A percentile compares a stretch with the other conserved stretches of the same genome.
Evolutionary conservation across 805 yeast species (phyloP).

Genomic region (fission yeast (Schizosaccharomyces pombe)): ASM294v3 CU329670.1:2989501-2990000

Average conservation of each 20-base stretch:
- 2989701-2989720: constrained; percentile 27
- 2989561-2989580: constrained; percentile 42
- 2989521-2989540: too few relatives aligned
- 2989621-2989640: constrained; percentile 36
- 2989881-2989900: constrained; percentile 38
- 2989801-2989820: constrained; percentile 55
- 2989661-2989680: constrained; percentile 34
- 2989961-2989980: constrained; percentile 45
- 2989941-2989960: constrained; percentile 39
- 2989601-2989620: constrained; percentile 76
- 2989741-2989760: constrained; percentile 49
- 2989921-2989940: constrained; percentile 44
- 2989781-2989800: constrained; percentile 32
- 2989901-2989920: constrained; percentile 49
- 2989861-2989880: constrained; percentile 41
- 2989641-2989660: constrained; percentile 50
- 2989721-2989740: constrained; percentile 13
- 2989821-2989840: constrained; percentile 26
- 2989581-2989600: constrained; percentile 42
- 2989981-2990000: constrained; percentile 34
- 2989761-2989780: constrained; percentile 42
- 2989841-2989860: constrained; percentile 25
- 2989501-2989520: constrained; percentile 24
- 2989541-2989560: background rate
- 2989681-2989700: constrained; percentile 39